These are phyloP conservation scores for Cyberlindnera americana DNA, from an alignment of 805 yeast species.

Conservation along the genomic window DNA sequence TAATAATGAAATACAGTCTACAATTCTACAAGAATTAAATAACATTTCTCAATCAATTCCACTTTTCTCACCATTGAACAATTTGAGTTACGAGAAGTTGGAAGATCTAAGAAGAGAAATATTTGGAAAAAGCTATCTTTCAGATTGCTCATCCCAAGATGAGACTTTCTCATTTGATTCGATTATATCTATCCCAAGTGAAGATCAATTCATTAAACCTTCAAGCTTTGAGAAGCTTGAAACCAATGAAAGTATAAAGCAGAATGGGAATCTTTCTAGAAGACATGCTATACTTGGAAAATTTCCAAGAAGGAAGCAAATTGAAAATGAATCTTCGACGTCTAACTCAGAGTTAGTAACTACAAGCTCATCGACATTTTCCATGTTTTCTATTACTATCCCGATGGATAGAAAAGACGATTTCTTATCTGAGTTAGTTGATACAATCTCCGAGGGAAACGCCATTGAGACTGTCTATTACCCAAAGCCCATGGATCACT, in stretches of 20 bases:
- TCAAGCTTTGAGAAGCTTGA: no score
- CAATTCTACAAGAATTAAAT: neutral
- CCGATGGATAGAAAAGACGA: slow-evolving; percentile 7
- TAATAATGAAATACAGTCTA: no score
- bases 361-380: slow-evolving; percentile 5
- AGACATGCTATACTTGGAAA: neutral
- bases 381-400: slow-evolving; percentile 2
- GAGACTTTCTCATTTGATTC: neutral
- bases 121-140: neutral
- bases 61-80: slow-evolving; percentile 5
- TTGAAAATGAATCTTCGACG: neutral
- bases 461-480: slow-evolving; percentile 2
- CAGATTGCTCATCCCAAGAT: neutral
- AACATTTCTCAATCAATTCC: neutral
- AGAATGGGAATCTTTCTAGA: neutral
- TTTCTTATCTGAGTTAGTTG: slow-evolving; percentile 6
- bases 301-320: no score
- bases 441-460: slow-evolving; percentile 3
- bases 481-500: no score
- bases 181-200: no score
- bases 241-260: no score
- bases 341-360: neutral
- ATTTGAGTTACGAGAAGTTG: slow-evolving; percentile 5
- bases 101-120: slow-evolving; percentile 6
- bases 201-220: no score